phyloP scores from a whole-genome alignment of 2,329 filamentous ascomycete species.

The Thielaviopsis ethacetica region DNA sequence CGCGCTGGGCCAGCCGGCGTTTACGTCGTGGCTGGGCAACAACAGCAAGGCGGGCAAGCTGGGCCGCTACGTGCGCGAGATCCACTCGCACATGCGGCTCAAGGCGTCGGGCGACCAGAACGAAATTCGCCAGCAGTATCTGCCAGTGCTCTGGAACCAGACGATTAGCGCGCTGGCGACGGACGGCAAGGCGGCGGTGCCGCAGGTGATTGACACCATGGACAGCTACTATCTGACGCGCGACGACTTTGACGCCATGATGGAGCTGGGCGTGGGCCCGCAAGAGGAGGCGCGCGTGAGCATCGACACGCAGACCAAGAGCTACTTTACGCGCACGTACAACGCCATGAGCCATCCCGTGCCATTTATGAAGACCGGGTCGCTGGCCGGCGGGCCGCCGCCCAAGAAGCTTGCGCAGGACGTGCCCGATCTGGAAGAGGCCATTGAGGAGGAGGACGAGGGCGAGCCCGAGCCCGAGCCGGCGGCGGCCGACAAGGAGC shows the following conservation, averaged over 20 bases:
- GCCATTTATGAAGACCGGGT: conserved; percentile 90
- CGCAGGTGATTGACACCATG: conserved; percentile 83
- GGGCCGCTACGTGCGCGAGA: conserved; percentile 70
- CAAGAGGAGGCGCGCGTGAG: conserved; percentile 62
- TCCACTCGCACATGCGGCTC: conserved; percentile 93
- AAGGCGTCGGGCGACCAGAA: conserved; percentile 79
- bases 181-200: conserved; percentile 69
- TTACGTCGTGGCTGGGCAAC: conserved; percentile 87
- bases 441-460: conserved; percentile 79
- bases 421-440: conserved; percentile 87
- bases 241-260: conserved; percentile 85
- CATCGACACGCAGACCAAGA: conserved; percentile 73
- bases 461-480: conserved; percentile 41
- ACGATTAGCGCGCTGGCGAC: conserved; percentile 56
- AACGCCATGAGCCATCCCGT: conserved; percentile 76
- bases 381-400: conserved; percentile 40
- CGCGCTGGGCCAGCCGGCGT: conserved; percentile 55
- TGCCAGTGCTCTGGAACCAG: conserved; percentile 74
- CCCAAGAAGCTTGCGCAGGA: conserved; percentile 58
- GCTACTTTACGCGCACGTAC: conserved; percentile 81
- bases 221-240: conserved; percentile 90
- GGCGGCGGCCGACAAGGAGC: conserved; percentile 54
- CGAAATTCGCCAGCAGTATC: conserved; percentile 85
- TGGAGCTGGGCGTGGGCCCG: conserved; percentile 76
- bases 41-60: conserved; percentile 76